phyloP scores from a whole-genome alignment of 2,329 filamentous ascomycete species.

The Monosporascus sp. region DNA sequence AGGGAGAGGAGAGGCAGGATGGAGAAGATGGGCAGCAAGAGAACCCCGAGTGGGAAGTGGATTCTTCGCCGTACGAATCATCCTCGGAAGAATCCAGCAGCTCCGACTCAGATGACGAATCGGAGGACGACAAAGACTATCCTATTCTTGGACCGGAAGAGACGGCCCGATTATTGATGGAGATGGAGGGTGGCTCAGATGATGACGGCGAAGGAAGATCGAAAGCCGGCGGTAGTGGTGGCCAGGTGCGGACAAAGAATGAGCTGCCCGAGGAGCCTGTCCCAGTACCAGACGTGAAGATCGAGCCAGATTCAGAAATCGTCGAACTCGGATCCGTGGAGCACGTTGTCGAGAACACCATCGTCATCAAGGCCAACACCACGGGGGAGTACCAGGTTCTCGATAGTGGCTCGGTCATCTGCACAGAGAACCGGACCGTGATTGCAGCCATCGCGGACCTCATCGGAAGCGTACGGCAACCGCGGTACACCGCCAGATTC shows the following conservation, averaged over 20 bases:
- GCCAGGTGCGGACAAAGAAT: slow-evolving; percentile 72
- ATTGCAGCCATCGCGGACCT: slow-evolving; percentile 81
- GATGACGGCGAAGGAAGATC: slow-evolving; percentile 60
- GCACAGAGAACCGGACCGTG: slow-evolving; percentile 66
- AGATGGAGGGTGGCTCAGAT: slow-evolving; percentile 72
- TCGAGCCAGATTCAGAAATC: slow-evolving; percentile 73
- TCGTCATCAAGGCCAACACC: slow-evolving; percentile 72
- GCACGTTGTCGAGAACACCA: slow-evolving; percentile 69
- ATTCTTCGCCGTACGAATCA: slow-evolving; percentile 71
- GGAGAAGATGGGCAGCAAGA: slow-evolving; percentile 10
- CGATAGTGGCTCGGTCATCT: slow-evolving; percentile 78
- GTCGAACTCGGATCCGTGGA: slow-evolving; percentile 70
- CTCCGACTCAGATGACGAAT: slow-evolving; percentile 53
- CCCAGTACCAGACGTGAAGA: slow-evolving; percentile 70
- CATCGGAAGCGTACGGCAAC: slow-evolving; percentile 78
- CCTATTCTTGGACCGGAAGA: slow-evolving; percentile 75
- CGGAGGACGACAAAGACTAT: slow-evolving; percentile 49
- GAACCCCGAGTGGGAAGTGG: slow-evolving; percentile 77
- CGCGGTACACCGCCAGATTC: slow-evolving; percentile 80
- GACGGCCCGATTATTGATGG: slow-evolving; percentile 79
- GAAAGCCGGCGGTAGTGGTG: slow-evolving; percentile 34
- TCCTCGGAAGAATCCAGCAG: slow-evolving; percentile 50
- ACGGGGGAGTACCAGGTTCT: slow-evolving; percentile 81
- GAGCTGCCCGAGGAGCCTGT: slow-evolving; percentile 61
- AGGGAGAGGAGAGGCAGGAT: slow-evolving; percentile 8